These are phyloP conservation scores for Bromus sterilis DNA, from an alignment of 176 grass and related monocot species.

Conservation along the genomic window DNA sequence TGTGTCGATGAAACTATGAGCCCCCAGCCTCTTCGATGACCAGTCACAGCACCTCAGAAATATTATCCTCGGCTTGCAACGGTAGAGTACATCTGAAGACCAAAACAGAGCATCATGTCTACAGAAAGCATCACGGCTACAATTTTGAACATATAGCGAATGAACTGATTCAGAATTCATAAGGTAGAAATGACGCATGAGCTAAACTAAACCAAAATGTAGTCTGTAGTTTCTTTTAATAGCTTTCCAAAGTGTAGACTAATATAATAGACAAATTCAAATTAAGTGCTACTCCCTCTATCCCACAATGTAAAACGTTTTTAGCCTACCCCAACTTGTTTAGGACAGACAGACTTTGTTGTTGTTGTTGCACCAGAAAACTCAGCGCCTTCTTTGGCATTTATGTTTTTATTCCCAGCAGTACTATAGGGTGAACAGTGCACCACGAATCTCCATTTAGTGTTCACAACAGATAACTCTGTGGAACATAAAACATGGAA, in stretches of 20 bases:
- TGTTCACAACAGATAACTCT: slow-evolving; percentile 1
- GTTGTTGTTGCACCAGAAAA: slow-evolving; percentile 23
- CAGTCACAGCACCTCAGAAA: too few relatives aligned
- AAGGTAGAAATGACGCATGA: background rate
- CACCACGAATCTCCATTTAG: background rate
- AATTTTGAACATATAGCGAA: slow-evolving; percentile 10
- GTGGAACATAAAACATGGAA: background rate
- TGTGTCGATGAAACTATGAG: background rate
- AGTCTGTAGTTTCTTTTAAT: too few relatives aligned
- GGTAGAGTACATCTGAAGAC: slow-evolving; percentile 26
- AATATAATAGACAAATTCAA: slow-evolving; percentile 8
- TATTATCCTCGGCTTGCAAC: background rate
- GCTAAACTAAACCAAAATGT: slow-evolving; percentile 16
- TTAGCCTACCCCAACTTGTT: too few relatives aligned
- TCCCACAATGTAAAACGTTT: too few relatives aligned
- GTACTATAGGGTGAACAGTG: background rate
- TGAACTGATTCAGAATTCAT: background rate
- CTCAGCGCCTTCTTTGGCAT: slow-evolving; percentile 8
- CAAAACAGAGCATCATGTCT: slow-evolving; percentile 12
- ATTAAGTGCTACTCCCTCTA: too few relatives aligned
- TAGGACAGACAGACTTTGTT: too few relatives aligned
- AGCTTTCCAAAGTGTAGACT: too few relatives aligned
- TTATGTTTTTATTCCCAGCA: background rate
- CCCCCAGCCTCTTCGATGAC: too few relatives aligned
- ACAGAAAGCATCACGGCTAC: slow-evolving; percentile 18